Conservation (phyloP, 192 early-diverging fungal species). For the Paraglomus brasilianum region DNA sequence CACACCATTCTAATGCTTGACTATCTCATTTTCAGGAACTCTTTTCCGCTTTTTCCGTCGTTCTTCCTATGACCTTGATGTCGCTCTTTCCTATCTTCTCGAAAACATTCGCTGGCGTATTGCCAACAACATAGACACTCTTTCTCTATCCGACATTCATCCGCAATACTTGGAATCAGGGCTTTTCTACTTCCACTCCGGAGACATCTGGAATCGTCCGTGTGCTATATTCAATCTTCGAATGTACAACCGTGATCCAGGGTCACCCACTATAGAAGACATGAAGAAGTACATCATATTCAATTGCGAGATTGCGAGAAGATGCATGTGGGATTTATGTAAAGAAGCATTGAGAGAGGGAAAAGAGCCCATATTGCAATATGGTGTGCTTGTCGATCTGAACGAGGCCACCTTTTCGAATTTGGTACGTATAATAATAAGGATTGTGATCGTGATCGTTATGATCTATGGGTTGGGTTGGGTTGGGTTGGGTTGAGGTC, state of each 20-base stretch:
- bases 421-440: conserved; percentile 6
- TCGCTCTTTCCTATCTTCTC: conserved; percentile 23
- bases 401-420: conserved; percentile 24
- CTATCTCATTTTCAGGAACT: conserved; percentile 35
- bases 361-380: conserved; percentile 21
- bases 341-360: conserved; percentile 29
- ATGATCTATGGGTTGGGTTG: too few relatives aligned
- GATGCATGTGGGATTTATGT: conserved; percentile 38
- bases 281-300: conserved; percentile 43
- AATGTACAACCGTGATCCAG: conserved; percentile 24
- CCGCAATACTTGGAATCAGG: conserved; percentile 33
- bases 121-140: conserved; percentile 29
- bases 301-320: conserved; percentile 43
- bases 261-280: conserved; percentile 13
- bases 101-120: conserved; percentile 43
- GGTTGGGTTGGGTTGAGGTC: too few relatives aligned
- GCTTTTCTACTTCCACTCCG: conserved; percentile 42
- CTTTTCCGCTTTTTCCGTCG: conserved; percentile 45
- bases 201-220: conserved; percentile 39
- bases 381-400: conserved; percentile 21
- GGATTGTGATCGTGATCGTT: neutral
- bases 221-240: conserved; percentile 40
- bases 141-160: conserved; percentile 28
- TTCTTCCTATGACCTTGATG: conserved; percentile 29
- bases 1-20: neutral